Evolutionary conservation across 2,329 filamentous ascomycete species (phyloP), one percentile per base, ranked within the genome.

Genomic region (Claviceps spartinae): DNA sequence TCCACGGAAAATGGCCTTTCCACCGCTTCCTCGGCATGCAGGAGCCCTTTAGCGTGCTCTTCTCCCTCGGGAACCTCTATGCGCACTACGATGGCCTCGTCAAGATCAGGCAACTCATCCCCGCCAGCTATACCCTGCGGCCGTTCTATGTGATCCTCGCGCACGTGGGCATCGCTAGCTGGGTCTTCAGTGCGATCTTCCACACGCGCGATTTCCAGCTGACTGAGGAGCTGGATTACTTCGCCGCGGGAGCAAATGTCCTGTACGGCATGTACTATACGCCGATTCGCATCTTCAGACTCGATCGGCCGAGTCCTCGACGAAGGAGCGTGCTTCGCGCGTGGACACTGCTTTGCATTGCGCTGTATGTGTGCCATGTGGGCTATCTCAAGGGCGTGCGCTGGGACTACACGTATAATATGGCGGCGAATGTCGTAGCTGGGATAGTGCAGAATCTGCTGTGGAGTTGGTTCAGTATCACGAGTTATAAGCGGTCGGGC

Each of bases 1-100:
- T 90, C 74, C 89, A 98, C 72, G 93, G 93, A 36, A 98, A 98
- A 78, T 98, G 93, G 93, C 93, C 93, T 41, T 98, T 98, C 71
- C 76, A 83, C 67, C 86, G 93, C 58, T 78, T 96, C 63, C 70
- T 94, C 51, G 93, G 93, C 66, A 85, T 95, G 73, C 93, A 98
- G 71, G 93, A 98, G 72, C 89, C 91, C 54, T 88, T 90, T 67
- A 89, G 84, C 49, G 91, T 97, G 59, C 74, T 96, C 63, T 98
- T 96, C 76, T 95, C 87, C 58, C 75, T 95, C 49, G 79, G 94
- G 63, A 98, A 98, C 75, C 84, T 93, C 62, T 78, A 84, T 59
- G 91, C 90, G 14, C 93, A 98, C 72, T 79, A 81, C 64, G 69
- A 81, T 59, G 93, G 93, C 54, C 80, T 95, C 58, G 67, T 73